phyloP scores from a whole-genome alignment of 169 alveolate species.

The Babesia gibsoni region DNA sequence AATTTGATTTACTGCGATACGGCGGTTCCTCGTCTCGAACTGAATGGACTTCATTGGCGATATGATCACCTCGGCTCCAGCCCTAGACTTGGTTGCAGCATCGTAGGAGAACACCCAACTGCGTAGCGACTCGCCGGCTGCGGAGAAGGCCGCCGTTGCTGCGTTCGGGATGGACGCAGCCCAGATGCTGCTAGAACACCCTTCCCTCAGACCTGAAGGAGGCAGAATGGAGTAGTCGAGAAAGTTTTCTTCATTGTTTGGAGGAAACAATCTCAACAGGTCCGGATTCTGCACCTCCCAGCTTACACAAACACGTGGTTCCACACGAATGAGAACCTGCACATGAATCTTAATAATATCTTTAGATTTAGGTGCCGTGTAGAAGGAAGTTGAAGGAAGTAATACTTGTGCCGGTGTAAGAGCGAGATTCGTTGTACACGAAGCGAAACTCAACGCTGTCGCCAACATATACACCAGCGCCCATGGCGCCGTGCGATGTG shows the following conservation, averaged over 20 bases:
- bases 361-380: not conserved
- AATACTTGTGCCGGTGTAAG: slow-evolving; percentile 59
- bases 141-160: not conserved
- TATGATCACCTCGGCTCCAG: slow-evolving; percentile 59
- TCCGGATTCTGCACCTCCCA: slow-evolving; percentile 60
- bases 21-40: slow-evolving; percentile 61
- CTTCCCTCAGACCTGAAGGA: not conserved
- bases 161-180: slow-evolving; percentile 16
- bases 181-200: slow-evolving; percentile 38
- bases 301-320: slow-evolving; percentile 56
- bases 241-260: slow-evolving; percentile 22
- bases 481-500: not conserved
- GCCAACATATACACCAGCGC: slow-evolving; percentile 16
- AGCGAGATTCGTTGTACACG: slow-evolving; percentile 3
- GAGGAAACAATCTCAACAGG: slow-evolving; percentile 4
- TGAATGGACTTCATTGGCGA: slow-evolving; percentile 43
- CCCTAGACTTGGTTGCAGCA: slow-evolving; percentile 21
- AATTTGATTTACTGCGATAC: slow-evolving; percentile 51
- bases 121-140: slow-evolving; percentile 18
- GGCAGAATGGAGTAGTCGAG: not conserved
- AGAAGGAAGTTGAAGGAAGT: slow-evolving; percentile 45
- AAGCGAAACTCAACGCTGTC: not conserved
- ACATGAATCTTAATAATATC: slow-evolving; percentile 36
- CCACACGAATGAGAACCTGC: slow-evolving; percentile 44
- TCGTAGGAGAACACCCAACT: slow-evolving; percentile 60